A percentile compares a stretch with the other conserved stretches of the same genome.
Conservation (phyloP, 2,329 filamentous ascomycete species). For the Fusarium dlaminii region DNA sequence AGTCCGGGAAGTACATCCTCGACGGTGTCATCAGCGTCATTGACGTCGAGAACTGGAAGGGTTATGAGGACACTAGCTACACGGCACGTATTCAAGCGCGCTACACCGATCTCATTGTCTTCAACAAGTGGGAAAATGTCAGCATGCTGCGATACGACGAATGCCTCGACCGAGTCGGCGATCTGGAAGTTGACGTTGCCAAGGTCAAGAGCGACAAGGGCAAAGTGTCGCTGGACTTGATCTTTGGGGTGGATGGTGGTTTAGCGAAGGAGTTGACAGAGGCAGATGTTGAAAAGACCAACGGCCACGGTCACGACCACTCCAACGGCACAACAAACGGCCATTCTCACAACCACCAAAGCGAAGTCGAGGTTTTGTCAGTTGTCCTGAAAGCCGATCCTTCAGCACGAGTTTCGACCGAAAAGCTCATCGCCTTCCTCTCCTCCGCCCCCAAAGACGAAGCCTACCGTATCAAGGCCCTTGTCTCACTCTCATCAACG, state of each 20-base stretch:
- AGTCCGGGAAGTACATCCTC: conserved; percentile 75
- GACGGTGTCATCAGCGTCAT: conserved; percentile 91
- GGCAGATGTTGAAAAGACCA: conserved; percentile 45
- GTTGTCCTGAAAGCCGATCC: conserved; percentile 68
- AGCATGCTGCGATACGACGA: conserved; percentile 79
- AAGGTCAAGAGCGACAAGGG: conserved; percentile 88
- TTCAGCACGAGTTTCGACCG: conserved; percentile 59
- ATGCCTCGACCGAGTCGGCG: conserved; percentile 80
- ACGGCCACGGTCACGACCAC: conserved; percentile 48
- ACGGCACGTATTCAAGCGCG: conserved; percentile 88
- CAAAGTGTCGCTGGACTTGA: conserved; percentile 77
- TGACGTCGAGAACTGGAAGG: conserved; percentile 94
- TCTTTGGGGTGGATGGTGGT: conserved; percentile 89
- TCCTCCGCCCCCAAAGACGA: conserved; percentile 86
- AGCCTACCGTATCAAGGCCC: conserved; percentile 91
- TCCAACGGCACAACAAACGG: conserved; percentile 52
- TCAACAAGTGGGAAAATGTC: conserved; percentile 91
- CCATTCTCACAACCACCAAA: conserved; percentile 69
- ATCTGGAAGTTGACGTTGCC: conserved; percentile 81
- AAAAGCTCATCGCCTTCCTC: conserved; percentile 74
- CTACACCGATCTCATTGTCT: conserved; percentile 89
- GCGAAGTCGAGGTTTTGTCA: conserved; percentile 92
- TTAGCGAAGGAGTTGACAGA: conserved; percentile 68
- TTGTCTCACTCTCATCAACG: conserved; percentile 58
- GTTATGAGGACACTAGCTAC: conserved; percentile 90